These are phyloP conservation scores for Austroboletus rostrupii DNA, from an alignment of 1,284 basidiomycete species.

Conservation along the genomic window DNA sequence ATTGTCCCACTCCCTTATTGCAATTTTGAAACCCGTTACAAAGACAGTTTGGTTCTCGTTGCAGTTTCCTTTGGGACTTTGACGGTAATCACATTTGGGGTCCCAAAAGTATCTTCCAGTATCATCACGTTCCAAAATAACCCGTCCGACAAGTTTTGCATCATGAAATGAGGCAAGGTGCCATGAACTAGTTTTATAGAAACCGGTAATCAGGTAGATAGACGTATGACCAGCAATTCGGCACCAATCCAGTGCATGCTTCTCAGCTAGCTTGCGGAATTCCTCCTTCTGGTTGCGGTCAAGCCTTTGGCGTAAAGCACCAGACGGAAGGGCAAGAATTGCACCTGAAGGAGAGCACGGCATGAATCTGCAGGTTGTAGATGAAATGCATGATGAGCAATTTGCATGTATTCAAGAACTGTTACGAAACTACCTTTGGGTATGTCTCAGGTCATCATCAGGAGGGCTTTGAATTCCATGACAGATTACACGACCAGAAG, in stretches of 20 bases:
- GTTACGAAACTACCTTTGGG: neutral
- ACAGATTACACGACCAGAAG: neutral
- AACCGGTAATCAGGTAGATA: slow-evolving; percentile 6
- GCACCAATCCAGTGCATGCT: slow-evolving; percentile 3
- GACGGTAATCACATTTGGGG: neutral
- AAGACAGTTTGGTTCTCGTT: neutral
- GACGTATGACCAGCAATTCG: neutral
- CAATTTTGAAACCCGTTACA: neutral
- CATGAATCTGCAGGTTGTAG: neutral
- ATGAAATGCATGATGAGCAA: neutral
- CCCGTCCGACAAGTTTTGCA: neutral
- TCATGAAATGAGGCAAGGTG: neutral
- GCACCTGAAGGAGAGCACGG: neutral
- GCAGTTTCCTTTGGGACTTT: neutral
- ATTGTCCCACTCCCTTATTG: neutral
- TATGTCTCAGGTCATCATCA: neutral
- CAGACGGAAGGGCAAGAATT: slow-evolving; percentile 4
- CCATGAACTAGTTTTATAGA: neutral
- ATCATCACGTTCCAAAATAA: neutral
- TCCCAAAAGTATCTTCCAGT: neutral
- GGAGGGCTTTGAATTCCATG: neutral
- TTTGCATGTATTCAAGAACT: neutral
- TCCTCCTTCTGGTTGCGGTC: neutral
- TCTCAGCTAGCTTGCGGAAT: neutral
- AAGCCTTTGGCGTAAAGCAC: neutral